phyloP scores from a whole-genome alignment of 225 moss, liverwort and hornwort species.

The Sphagnum tenellum region DNA sequence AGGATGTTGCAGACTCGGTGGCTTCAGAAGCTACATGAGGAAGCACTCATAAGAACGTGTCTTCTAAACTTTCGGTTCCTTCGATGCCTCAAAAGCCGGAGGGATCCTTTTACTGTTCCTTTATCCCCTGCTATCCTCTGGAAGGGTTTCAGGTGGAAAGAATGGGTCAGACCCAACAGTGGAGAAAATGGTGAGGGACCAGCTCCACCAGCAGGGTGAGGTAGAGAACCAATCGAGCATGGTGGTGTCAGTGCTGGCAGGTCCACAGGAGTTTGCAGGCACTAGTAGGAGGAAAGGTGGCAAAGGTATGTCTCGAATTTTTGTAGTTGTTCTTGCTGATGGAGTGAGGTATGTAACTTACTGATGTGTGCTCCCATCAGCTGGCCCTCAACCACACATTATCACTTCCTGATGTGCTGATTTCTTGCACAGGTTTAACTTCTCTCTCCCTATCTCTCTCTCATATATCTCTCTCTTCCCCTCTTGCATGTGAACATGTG shows the following conservation, averaged over 20 bases:
- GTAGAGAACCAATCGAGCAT: conserved; percentile 27
- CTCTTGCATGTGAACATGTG: too few relatives aligned
- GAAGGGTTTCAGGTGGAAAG: conserved; percentile 4
- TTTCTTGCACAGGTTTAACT: neutral
- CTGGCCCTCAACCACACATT: conserved; percentile 24
- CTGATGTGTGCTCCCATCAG: conserved; percentile 48
- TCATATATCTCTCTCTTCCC: too few relatives aligned
- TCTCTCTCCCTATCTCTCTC: too few relatives aligned
- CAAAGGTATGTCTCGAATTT: conserved; percentile 31
- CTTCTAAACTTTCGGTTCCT: conserved; percentile 11
- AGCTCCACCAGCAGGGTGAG: conserved; percentile 18
- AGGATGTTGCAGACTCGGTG: conserved; percentile 18
- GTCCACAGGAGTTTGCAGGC: conserved; percentile 23
- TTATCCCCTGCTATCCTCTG: conserved; percentile 17
- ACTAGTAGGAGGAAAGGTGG: conserved; percentile 11
- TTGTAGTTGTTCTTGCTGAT: conserved; percentile 54
- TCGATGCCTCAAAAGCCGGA: conserved; percentile 14
- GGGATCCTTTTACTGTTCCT: conserved; percentile 41
- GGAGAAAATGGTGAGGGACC: conserved; percentile 22
- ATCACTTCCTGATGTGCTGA: conserved; percentile 26
- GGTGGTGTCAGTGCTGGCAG: conserved; percentile 49
- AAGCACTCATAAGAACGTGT: conserved; percentile 16
- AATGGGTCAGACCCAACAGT: conserved; percentile 25
- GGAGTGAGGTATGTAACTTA: conserved; percentile 53
- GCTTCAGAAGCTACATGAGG: conserved; percentile 14